phyloP scores from a whole-genome alignment of 495 filamentous ascomycete species.

The Entonaema liquescens region DNA sequence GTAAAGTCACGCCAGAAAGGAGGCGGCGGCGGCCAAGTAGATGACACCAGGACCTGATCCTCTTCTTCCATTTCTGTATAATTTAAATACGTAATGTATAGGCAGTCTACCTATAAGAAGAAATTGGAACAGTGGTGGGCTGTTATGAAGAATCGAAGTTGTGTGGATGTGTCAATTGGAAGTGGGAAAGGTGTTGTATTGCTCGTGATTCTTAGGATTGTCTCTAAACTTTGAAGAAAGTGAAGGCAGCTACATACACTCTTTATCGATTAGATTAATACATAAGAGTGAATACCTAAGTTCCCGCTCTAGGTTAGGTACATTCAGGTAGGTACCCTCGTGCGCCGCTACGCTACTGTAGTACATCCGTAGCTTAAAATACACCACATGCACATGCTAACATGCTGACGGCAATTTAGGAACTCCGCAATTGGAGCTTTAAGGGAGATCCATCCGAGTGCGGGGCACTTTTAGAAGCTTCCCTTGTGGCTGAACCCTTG shows the following conservation, averaged over 20 bases:
- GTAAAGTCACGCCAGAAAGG: conserved; percentile 93
- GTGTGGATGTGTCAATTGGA: not conserved
- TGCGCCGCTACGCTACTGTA: not conserved
- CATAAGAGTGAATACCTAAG: not conserved
- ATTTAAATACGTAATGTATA: not conserved
- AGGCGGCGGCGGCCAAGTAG: conserved; percentile 79
- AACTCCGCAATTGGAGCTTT: conserved; percentile 25
- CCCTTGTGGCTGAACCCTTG: conserved; percentile 31
- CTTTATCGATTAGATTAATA: conserved; percentile 26
- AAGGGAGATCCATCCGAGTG: conserved; percentile 3
- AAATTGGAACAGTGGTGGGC: not conserved
- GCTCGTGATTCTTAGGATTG: not conserved
- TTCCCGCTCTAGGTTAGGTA: not conserved
- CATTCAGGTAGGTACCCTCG: not conserved
- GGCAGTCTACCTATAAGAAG: not conserved
- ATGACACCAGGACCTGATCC: conserved; percentile 40
- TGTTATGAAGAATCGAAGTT: not conserved
- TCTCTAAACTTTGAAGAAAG: conserved; percentile 3
- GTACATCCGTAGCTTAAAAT: not conserved
- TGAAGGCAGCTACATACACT: not conserved
- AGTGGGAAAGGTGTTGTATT: not conserved
- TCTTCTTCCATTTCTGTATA: conserved; percentile 52
- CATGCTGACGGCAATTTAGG: not conserved
- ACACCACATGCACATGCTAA: not conserved
- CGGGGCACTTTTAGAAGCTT: conserved; percentile 20